phyloP scores from a whole-genome alignment of 257 asterid species.

The Fraxinus cuspidata region DNA sequence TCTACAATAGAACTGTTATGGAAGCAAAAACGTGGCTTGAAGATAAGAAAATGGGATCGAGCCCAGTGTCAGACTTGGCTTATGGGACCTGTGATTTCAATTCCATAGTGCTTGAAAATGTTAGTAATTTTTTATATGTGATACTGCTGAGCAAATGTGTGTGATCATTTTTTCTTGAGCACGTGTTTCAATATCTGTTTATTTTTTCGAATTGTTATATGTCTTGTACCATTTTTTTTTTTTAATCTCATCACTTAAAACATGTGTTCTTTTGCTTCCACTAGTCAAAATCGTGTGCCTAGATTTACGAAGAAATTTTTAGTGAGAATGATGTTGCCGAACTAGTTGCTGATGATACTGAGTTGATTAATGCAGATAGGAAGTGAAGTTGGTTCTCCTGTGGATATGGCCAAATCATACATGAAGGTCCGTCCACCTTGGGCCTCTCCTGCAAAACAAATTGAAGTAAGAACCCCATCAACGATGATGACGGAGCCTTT shows the following conservation, averaged over 20 bases:
- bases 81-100: slow-evolving; percentile 35
- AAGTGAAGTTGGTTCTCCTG: slow-evolving; percentile 65
- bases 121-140: slow-evolving; percentile 25
- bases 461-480: slow-evolving; percentile 54
- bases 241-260: background rate
- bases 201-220: background rate
- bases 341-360: slow-evolving; percentile 21
- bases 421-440: slow-evolving; percentile 76
- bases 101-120: slow-evolving; percentile 37
- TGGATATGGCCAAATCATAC: slow-evolving; percentile 70
- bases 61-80: slow-evolving; percentile 45
- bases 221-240: background rate
- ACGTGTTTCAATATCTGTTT: slow-evolving; percentile 11
- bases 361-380: slow-evolving; percentile 46
- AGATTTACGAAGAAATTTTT: slow-evolving; percentile 22
- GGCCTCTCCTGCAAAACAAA: slow-evolving; percentile 60
- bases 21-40: slow-evolving; percentile 81
- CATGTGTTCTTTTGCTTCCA: slow-evolving; percentile 16
- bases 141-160: background rate
- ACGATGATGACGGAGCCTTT: slow-evolving; percentile 45
- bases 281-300: slow-evolving; percentile 9
- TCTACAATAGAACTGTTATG: slow-evolving; percentile 49
- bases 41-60: slow-evolving; percentile 59
- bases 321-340: slow-evolving; percentile 19
- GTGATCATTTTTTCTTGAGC: background rate